A percentile compares a stretch with the other conserved stretches of the same genome.
Evolutionary conservation across 768 basidiomycete genomes (phyloP).

Genomic region (Lactarius deliciosus): DNA sequence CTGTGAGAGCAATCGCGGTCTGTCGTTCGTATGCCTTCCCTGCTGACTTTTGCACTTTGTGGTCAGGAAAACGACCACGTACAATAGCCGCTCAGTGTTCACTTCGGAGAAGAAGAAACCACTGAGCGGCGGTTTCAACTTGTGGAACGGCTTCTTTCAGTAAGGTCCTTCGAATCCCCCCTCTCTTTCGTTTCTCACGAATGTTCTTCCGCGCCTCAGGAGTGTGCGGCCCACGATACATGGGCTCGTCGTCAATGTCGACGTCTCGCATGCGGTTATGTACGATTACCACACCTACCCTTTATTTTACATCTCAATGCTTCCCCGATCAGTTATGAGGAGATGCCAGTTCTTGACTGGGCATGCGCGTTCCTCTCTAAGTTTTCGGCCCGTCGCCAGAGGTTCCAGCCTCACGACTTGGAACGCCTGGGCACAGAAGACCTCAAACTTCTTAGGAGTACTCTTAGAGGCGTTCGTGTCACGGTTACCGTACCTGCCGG

Average conservation of each 20-base stretch:
- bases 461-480: conserved; percentile 21
- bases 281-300: not conserved
- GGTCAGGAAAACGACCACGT: conserved; percentile 19
- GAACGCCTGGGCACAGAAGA: conserved; percentile 5
- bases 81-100: conserved; percentile 26
- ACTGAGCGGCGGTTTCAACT: conserved; percentile 26
- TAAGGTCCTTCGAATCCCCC: not conserved
- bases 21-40: too few species aligned
- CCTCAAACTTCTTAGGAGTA: conserved; percentile 17
- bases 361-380: conserved; percentile 19
- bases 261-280: conserved; percentile 24
- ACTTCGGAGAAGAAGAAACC: conserved; percentile 15
- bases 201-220: conserved; percentile 14
- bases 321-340: conserved; percentile 17
- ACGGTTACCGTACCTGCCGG: conserved; percentile 18
- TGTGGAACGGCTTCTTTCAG: conserved; percentile 30
- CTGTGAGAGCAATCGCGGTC: conserved; percentile 16
- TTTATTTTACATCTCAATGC: not conserved
- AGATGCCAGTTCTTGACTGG: conserved; percentile 26
- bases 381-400: conserved; percentile 5
- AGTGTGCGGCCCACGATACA: conserved; percentile 23
- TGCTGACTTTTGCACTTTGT: not conserved
- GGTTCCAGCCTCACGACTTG: conserved; percentile 12
- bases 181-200: not conserved
- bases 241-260: conserved; percentile 26